These are phyloP conservation scores for Coniochaeta ligniaria DNA, from an alignment of 2,329 filamentous ascomycete genomes.

Conservation along the genomic window DNA sequence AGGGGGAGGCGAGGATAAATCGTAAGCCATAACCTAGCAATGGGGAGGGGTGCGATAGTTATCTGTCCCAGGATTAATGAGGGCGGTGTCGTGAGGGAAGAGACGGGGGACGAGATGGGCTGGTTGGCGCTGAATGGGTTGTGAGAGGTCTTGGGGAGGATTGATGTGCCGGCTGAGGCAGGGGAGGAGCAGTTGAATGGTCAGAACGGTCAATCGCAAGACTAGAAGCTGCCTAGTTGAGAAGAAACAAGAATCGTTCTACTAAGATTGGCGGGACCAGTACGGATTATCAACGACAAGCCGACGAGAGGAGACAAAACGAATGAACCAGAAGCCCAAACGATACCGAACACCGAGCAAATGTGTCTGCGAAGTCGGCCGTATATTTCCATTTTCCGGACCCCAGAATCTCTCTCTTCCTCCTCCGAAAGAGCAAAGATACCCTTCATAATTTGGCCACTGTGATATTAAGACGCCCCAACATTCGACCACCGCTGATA, in stretches of 20 bases:
- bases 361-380: neutral
- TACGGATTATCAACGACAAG: neutral
- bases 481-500: constrained; percentile 5
- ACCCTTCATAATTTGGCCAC: neutral
- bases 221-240: too few species aligned
- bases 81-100: constrained; percentile 26
- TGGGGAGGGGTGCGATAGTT: constrained; percentile 46
- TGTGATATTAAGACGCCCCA: too few species aligned
- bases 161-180: constrained; percentile 24
- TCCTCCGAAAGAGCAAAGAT: neutral
- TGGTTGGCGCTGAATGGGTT: constrained; percentile 49
- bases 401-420: neutral
- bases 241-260: too few species aligned
- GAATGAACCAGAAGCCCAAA: neutral
- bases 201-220: too few species aligned
- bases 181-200: too few species aligned
- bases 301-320: too few species aligned
- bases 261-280: neutral
- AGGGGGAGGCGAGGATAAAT: constrained; percentile 39
- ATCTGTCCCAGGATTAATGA: constrained; percentile 48
- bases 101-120: constrained; percentile 25
- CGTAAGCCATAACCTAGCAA: constrained; percentile 59
- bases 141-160: constrained; percentile 28
- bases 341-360: neutral
- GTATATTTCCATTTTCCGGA: neutral